phyloP scores from a whole-genome alignment of 1,284 basidiomycete genomes.

The Leccinum fallax region DNA sequence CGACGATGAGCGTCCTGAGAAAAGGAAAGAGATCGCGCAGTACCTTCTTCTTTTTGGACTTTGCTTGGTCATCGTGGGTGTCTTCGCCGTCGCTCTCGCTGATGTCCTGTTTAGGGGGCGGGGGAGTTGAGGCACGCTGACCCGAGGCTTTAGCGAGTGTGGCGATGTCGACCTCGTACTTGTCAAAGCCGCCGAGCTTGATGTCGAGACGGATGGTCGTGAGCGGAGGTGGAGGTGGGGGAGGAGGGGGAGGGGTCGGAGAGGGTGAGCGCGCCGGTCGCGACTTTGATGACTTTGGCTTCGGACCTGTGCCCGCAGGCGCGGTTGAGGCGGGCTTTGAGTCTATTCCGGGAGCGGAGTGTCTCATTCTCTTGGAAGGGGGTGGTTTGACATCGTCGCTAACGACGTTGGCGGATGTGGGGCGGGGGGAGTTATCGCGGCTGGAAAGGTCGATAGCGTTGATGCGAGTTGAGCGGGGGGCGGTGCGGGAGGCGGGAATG shows the following conservation, averaged over 20 bases:
- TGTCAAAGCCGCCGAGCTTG: slow-evolving; percentile 57
- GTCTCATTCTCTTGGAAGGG: slow-evolving; percentile 33
- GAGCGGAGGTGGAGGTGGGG: too few relatives aligned
- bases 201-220: too few relatives aligned
- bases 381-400: slow-evolving; percentile 33
- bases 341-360: slow-evolving; percentile 25
- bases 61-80: slow-evolving; percentile 43
- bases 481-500: slow-evolving; percentile 6
- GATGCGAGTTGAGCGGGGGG: slow-evolving; percentile 18
- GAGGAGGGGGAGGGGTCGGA: too few relatives aligned
- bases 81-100: slow-evolving; percentile 59
- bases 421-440: slow-evolving; percentile 33
- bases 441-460: slow-evolving; percentile 31
- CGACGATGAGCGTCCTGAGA: slow-evolving; percentile 7
- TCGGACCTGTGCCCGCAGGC: slow-evolving; percentile 32
- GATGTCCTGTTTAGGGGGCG: slow-evolving; percentile 45
- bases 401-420: neutral
- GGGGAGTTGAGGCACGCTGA: slow-evolving; percentile 61
- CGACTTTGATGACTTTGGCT: slow-evolving; percentile 38
- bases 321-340: slow-evolving; percentile 30
- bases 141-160: slow-evolving; percentile 62
- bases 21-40: slow-evolving; percentile 1
- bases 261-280: slow-evolving; percentile 26
- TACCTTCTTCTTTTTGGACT: slow-evolving; percentile 46
- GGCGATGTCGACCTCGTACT: slow-evolving; percentile 71